Evolutionary conservation across 192 early-diverging fungal species (phyloP).

Genomic region (Linnemannia zychae): DNA sequence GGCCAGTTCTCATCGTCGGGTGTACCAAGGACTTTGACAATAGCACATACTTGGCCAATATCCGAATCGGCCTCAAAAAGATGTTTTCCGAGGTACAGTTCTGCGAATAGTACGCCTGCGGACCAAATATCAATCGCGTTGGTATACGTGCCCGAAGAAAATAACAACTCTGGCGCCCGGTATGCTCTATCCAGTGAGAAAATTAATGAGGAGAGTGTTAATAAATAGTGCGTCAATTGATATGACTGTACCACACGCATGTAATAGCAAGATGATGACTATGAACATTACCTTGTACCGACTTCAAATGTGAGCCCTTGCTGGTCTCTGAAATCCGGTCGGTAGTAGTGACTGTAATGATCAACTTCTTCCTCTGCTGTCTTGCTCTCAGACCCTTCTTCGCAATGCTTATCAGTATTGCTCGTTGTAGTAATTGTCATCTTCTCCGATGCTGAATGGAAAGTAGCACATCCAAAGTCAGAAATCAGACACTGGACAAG

Average conservation of each 20-base stretch:
- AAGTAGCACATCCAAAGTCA: conserved; percentile 45
- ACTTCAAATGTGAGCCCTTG: conserved; percentile 49
- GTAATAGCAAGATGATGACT: neutral
- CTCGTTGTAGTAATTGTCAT: neutral
- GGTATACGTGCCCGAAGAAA: conserved; percentile 58
- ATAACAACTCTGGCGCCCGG: conserved; percentile 63
- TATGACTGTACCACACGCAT: neutral
- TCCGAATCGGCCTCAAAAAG: conserved; percentile 62
- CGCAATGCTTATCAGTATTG: neutral
- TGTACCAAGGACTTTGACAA: conserved; percentile 60
- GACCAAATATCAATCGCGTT: conserved; percentile 66
- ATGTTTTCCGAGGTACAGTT: conserved; percentile 52
- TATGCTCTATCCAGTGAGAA: conserved; percentile 52
- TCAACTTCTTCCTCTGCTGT: neutral
- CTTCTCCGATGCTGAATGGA: neutral
- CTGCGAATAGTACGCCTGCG: conserved; percentile 62
- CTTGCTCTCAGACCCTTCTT: neutral
- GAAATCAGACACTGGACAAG: conserved; percentile 47
- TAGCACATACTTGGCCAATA: conserved; percentile 62
- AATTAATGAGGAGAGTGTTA: neutral
- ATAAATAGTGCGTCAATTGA: neutral
- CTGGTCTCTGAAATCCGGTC: neutral
- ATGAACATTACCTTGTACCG: conserved; percentile 36
- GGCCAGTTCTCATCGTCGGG: conserved; percentile 59
- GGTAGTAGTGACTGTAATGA: neutral